A percentile compares a stretch with the other conserved stretches of the same genome.
Conservation (phyloP, 352 stramenopile species). For the Globisporangium uncinulatum region DNA sequence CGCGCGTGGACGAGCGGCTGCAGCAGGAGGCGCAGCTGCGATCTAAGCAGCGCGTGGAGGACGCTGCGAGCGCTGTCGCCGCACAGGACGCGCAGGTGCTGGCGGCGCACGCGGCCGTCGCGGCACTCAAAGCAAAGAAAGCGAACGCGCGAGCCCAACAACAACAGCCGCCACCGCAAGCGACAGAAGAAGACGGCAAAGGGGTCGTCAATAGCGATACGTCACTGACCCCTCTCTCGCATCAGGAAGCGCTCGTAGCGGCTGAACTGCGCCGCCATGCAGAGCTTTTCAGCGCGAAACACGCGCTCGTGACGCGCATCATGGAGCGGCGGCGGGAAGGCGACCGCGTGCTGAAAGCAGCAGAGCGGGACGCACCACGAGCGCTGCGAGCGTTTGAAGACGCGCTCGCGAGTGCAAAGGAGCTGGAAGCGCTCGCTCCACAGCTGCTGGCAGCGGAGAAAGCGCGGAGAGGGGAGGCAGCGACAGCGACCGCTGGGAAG, state of each 20-base stretch:
- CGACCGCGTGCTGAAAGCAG: conserved; percentile 23
- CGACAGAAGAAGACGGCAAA: neutral
- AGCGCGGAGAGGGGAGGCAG: neutral
- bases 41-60: conserved; percentile 50
- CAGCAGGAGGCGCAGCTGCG: conserved; percentile 26
- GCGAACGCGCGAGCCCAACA: conserved; percentile 4
- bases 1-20: conserved; percentile 37
- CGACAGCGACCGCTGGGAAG: neutral
- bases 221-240: neutral
- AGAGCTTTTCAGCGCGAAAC: conserved; percentile 35
- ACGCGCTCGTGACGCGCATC: conserved; percentile 43
- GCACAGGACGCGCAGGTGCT: conserved; percentile 57
- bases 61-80: conserved; percentile 26
- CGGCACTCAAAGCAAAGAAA: conserved; percentile 51
- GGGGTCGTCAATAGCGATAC: no score
- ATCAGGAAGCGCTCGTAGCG: conserved; percentile 1
- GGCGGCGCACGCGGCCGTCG: conserved; percentile 57
- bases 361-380: neutral
- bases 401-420: conserved; percentile 24
- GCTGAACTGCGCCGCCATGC: conserved; percentile 25
- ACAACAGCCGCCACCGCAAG: neutral
- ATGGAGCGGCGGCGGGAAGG: conserved; percentile 32
- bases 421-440: conserved; percentile 36
- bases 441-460: conserved; percentile 26
- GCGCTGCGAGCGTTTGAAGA: conserved; percentile 25